phyloP scores from a whole-genome alignment of 768 basidiomycete species.

The Mycena pura region DNA sequence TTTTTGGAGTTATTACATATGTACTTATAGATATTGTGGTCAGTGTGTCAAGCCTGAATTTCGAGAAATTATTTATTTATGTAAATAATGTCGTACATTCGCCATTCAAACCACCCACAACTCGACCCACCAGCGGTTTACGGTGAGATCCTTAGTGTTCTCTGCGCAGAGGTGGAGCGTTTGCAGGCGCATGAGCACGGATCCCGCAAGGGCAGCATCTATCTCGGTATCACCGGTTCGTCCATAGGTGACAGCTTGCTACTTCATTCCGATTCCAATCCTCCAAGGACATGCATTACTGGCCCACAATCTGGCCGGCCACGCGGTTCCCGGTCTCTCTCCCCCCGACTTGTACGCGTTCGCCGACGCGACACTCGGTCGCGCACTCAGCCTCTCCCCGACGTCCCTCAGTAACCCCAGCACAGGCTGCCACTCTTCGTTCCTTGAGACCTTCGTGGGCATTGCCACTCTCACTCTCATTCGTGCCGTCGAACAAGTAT shows the following conservation, averaged over 20 bases:
- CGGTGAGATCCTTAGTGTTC: conserved; percentile 31
- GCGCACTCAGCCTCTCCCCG: conserved; percentile 5
- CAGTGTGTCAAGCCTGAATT: neutral
- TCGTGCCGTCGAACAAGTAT: conserved; percentile 30
- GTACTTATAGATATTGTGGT: neutral
- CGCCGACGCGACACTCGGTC: conserved; percentile 30
- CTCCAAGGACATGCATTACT: conserved; percentile 22
- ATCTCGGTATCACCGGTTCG: conserved; percentile 36
- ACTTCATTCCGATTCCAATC: neutral
- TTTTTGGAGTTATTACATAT: neutral
- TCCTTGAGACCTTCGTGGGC: conserved; percentile 50
- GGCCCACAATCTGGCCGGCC: conserved; percentile 19
- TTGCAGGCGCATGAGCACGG: conserved; percentile 30
- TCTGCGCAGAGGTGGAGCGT: conserved; percentile 31
- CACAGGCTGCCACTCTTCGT: conserved; percentile 37
- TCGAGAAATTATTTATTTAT: neutral
- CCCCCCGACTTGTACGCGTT: conserved; percentile 14
- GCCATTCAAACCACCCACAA: conserved; percentile 5
- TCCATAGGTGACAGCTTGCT: neutral
- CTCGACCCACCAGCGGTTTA: conserved; percentile 15
- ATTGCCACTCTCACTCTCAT: conserved; percentile 44
- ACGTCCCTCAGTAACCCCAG: conserved; percentile 17
- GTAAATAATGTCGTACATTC: conserved; percentile 7
- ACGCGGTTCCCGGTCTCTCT: conserved; percentile 1
- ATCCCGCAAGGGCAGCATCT: conserved; percentile 31